Percentiles rank a stretch among this genome's conserved stretches.
These are phyloP conservation scores for Chalaropsis ovoidea DNA, from an alignment of 2,329 filamentous ascomycete species.

Conservation along the genomic window DNA sequence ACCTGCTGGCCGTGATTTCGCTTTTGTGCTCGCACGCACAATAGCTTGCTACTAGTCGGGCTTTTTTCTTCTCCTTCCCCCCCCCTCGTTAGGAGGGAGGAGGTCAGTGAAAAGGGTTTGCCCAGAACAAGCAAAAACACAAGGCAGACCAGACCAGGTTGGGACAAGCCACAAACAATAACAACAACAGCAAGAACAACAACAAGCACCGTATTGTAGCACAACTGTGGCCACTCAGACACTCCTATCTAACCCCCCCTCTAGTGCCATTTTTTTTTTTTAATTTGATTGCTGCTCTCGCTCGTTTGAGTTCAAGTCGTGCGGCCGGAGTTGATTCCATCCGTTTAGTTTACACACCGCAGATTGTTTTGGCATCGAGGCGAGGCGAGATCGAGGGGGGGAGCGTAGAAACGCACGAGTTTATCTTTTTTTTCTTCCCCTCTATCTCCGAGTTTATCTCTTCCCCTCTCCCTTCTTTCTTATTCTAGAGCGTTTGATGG, in stretches of 20 bases:
- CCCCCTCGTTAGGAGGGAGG: background rate
- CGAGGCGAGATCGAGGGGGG: background rate
- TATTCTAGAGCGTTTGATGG: conserved; percentile 3
- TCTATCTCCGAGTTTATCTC: background rate
- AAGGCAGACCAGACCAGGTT: too few relatives aligned
- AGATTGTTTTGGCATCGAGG: conserved; percentile 12
- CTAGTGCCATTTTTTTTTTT: too few relatives aligned
- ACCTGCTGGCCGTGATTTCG: conserved; percentile 6
- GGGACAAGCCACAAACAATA: too few relatives aligned
- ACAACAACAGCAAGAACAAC: too few relatives aligned
- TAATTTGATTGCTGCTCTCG: background rate
- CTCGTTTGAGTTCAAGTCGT: conserved; percentile 8
- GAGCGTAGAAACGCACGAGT: background rate
- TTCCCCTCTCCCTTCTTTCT: background rate
- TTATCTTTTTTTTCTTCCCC: background rate
- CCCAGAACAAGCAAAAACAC: background rate
- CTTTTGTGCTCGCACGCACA: conserved; percentile 10
- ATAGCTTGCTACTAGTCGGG: conserved; percentile 16
- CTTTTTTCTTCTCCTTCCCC: background rate
- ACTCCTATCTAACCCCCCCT: too few relatives aligned
- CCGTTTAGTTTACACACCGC: conserved; percentile 8
- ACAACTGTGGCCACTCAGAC: too few relatives aligned
- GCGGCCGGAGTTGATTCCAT: conserved; percentile 3
- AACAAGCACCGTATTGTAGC: too few relatives aligned
- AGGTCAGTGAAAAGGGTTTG: background rate